Percentiles rank a stretch among this genome's conserved stretches.
Conservation (phyloP, 2,329 filamentous ascomycete genomes). For the Cercospora zeina region DNA sequence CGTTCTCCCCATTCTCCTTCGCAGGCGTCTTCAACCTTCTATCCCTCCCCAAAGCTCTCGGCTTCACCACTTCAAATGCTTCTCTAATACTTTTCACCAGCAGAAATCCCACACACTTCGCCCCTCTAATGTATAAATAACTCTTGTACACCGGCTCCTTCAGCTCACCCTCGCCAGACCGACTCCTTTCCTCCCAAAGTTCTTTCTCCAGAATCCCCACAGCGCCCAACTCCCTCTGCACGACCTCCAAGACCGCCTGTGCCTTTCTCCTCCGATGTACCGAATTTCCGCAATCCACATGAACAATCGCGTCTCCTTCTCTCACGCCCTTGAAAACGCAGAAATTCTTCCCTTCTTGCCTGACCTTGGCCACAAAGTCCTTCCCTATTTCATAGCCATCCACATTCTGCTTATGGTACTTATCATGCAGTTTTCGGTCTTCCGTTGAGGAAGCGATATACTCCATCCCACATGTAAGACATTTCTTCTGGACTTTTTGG, state of each 20-base stretch:
- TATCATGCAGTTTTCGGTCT: slow-evolving; percentile 63
- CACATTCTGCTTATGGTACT: slow-evolving; percentile 63
- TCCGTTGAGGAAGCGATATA: slow-evolving; percentile 63
- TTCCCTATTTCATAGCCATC: slow-evolving; percentile 63
- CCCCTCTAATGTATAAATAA: slow-evolving; percentile 62
- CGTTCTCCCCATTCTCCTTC: slow-evolving; percentile 23
- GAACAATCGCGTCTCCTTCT: slow-evolving; percentile 55
- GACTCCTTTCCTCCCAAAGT: slow-evolving; percentile 53
- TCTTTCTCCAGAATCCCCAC: slow-evolving; percentile 59
- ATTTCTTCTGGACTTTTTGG: slow-evolving; percentile 57
- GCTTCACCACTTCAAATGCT: slow-evolving; percentile 53
- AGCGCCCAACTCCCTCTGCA: slow-evolving; percentile 63
- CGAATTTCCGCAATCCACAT: slow-evolving; percentile 58
- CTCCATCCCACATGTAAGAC: slow-evolving; percentile 64
- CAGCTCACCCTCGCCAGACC: neutral
- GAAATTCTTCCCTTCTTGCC: slow-evolving; percentile 3
- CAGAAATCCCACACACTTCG: slow-evolving; percentile 63
- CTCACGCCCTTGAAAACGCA: slow-evolving; percentile 25
- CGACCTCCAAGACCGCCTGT: slow-evolving; percentile 57
- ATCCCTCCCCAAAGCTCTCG: slow-evolving; percentile 14
- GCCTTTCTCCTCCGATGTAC: slow-evolving; percentile 57
- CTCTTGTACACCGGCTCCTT: slow-evolving; percentile 55
- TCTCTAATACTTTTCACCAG: slow-evolving; percentile 62
- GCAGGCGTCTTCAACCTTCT: slow-evolving; percentile 17
- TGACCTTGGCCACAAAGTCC: slow-evolving; percentile 52